Evolutionary conservation across 768 basidiomycete genomes (phyloP).

Genomic region (Naganishia friedmannii): DNA sequence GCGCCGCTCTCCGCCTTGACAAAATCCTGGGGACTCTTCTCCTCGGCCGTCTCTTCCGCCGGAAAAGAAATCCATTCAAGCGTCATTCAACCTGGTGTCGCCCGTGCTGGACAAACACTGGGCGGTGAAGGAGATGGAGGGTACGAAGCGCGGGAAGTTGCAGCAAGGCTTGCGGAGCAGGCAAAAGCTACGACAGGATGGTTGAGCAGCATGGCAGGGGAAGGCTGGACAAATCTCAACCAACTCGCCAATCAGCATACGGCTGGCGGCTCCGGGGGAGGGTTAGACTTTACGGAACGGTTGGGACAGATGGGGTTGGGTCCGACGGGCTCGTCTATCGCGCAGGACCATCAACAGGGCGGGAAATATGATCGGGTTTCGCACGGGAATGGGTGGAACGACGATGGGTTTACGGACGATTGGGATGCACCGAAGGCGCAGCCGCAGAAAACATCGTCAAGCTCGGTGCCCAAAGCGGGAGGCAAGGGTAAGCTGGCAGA

Average conservation of each 20-base stretch:
- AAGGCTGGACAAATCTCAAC: conserved; percentile 46
- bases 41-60: conserved; percentile 76
- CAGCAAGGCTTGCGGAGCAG: conserved; percentile 28
- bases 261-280: conserved; percentile 70
- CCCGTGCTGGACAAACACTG: conserved; percentile 58
- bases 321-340: not conserved
- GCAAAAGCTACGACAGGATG: conserved; percentile 39
- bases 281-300: conserved; percentile 18
- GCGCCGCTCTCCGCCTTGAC: conserved; percentile 79
- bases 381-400: conserved; percentile 52
- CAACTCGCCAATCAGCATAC: conserved; percentile 58
- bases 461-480: conserved; percentile 28
- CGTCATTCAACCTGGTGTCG: conserved; percentile 85
- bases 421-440: conserved; percentile 52
- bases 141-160: conserved; percentile 39
- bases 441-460: conserved; percentile 23
- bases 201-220: conserved; percentile 42
- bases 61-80: conserved; percentile 74
- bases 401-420: conserved; percentile 57
- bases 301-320: conserved; percentile 18
- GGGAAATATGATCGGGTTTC: conserved; percentile 67
- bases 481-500: conserved; percentile 53
- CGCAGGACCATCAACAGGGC: conserved; percentile 3
- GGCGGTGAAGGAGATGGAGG: conserved; percentile 23
- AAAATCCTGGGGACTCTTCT: conserved; percentile 96